Percentiles rank a stretch among this genome's conserved stretches.
Conservation (phyloP, 768 basidiomycete genomes). For the Russula foetens region DNA sequence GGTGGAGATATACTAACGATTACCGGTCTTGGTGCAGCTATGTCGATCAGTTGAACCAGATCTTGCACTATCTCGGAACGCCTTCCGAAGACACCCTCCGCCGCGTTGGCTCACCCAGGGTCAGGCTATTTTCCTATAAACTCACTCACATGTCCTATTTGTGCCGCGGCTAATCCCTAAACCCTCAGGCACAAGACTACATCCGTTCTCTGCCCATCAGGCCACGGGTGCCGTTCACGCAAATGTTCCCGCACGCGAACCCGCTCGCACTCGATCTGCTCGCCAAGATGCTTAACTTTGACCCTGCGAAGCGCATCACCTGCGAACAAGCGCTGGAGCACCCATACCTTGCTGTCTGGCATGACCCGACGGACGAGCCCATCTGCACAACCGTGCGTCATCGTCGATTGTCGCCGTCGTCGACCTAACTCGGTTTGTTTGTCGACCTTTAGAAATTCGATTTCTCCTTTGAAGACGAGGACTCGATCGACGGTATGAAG, state of each 20-base stretch:
- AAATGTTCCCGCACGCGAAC: constrained; percentile 90
- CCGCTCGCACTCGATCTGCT: constrained; percentile 91
- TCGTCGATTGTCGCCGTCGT: not conserved
- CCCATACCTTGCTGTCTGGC: constrained; percentile 95
- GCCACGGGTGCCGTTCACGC: constrained; percentile 85
- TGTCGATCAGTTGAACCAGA: constrained; percentile 97
- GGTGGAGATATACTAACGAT: not conserved
- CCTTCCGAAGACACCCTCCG: constrained; percentile 95
- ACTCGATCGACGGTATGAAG: constrained; percentile 96
- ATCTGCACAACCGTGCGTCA: constrained; percentile 61
- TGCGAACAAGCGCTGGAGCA: constrained; percentile 95
- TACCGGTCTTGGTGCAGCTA: constrained; percentile 45
- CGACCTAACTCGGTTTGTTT: not conserved
- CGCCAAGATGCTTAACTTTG: constrained; percentile 87
- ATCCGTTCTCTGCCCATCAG: constrained; percentile 97
- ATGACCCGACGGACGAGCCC: constrained; percentile 94
- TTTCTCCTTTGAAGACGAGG: constrained; percentile 94
- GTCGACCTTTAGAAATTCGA: constrained; percentile 71
- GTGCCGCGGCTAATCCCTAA: not conserved
- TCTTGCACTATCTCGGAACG: constrained; percentile 96
- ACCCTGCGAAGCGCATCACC: constrained; percentile 92
- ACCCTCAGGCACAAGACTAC: constrained; percentile 85
- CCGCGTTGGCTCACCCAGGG: constrained; percentile 91
- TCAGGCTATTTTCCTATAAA: constrained; percentile 30
- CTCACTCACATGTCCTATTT: not conserved